Evolutionary conservation across 2,329 filamentous ascomycete genomes (phyloP).

Genomic region (Neofusicoccum sp.): DNA sequence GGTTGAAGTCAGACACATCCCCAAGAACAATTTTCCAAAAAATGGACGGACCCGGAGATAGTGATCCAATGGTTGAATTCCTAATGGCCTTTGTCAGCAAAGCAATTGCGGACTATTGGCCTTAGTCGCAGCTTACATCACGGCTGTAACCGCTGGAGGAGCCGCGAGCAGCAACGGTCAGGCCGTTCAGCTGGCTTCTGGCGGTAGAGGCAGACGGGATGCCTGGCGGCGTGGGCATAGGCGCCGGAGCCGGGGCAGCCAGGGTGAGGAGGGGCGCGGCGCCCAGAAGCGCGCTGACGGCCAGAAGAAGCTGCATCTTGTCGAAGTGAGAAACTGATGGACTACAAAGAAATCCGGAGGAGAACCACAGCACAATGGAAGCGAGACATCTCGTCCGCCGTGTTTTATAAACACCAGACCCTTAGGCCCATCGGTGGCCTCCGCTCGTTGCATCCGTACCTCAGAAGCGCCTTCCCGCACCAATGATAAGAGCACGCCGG

Average conservation of each 20-base stretch:
- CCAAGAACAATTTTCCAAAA: not conserved
- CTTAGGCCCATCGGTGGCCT: not conserved
- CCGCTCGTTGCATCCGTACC: slow-evolving; percentile 3
- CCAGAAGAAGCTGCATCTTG: slow-evolving; percentile 13
- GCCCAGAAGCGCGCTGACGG: slow-evolving; percentile 11
- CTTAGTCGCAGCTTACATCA: slow-evolving; percentile 71
- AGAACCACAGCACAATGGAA: not conserved
- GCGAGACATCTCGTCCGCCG: not conserved
- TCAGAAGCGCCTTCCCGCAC: not conserved
- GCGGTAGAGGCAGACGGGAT: slow-evolving; percentile 65
- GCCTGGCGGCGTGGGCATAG: slow-evolving; percentile 55
- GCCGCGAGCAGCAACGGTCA: slow-evolving; percentile 61
- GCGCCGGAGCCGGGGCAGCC: slow-evolving; percentile 34
- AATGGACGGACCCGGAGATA: slow-evolving; percentile 8
- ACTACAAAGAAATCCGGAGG: not conserved
- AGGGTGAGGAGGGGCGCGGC: slow-evolving; percentile 4
- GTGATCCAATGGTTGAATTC: slow-evolving; percentile 20
- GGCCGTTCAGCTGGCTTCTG: slow-evolving; percentile 57
- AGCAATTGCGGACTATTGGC: slow-evolving; percentile 42
- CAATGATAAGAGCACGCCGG: slow-evolving; percentile 14
- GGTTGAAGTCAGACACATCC: slow-evolving; percentile 27
- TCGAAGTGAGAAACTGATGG: not conserved
- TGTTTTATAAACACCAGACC: slow-evolving; percentile 17
- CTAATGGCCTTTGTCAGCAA: not conserved
- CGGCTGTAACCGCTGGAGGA: slow-evolving; percentile 64